phyloP scores from a whole-genome alignment of 352 stramenopile species.

The Pythium myriotylum region DNA sequence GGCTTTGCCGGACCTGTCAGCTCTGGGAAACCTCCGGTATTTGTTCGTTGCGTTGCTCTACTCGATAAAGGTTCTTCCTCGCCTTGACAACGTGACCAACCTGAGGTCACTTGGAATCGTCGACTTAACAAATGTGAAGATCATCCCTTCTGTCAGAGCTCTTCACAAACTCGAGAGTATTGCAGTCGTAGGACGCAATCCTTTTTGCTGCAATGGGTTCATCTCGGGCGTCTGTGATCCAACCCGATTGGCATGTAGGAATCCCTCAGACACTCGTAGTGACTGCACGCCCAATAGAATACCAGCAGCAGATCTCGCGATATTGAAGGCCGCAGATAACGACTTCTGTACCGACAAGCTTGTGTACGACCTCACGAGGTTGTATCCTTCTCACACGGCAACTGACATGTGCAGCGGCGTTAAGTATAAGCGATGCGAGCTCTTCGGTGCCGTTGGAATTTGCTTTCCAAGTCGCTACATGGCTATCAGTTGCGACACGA shows the following conservation, averaged over 20 bases:
- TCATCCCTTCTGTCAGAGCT: not conserved
- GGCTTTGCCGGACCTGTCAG: not conserved
- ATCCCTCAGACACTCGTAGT: not conserved
- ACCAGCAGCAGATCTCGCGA: not conserved
- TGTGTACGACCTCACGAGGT: not conserved
- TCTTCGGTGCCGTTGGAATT: constrained; percentile 4
- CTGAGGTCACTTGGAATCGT: constrained; percentile 12
- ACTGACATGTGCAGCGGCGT: constrained; percentile 21
- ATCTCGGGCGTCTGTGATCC: constrained; percentile 9
- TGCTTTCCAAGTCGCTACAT: constrained; percentile 17
- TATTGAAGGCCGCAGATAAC: not conserved
- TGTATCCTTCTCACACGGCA: not conserved
- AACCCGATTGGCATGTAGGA: not conserved
- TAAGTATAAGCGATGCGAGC: constrained; percentile 21
- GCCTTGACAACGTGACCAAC: not conserved
- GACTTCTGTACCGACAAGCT: not conserved
- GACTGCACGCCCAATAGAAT: not conserved
- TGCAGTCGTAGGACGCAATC: not conserved
- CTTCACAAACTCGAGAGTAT: constrained; percentile 7
- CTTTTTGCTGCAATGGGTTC: constrained; percentile 31
- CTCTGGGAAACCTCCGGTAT: constrained; percentile 7
- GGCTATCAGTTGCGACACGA: constrained; percentile 11
- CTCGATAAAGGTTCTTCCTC: constrained; percentile 16
- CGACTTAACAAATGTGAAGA: not conserved
- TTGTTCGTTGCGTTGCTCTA: constrained; percentile 9